Evolutionary conservation across 108 stramenopile species (phyloP).

Genomic region (Cyclotella sp.): DNA sequence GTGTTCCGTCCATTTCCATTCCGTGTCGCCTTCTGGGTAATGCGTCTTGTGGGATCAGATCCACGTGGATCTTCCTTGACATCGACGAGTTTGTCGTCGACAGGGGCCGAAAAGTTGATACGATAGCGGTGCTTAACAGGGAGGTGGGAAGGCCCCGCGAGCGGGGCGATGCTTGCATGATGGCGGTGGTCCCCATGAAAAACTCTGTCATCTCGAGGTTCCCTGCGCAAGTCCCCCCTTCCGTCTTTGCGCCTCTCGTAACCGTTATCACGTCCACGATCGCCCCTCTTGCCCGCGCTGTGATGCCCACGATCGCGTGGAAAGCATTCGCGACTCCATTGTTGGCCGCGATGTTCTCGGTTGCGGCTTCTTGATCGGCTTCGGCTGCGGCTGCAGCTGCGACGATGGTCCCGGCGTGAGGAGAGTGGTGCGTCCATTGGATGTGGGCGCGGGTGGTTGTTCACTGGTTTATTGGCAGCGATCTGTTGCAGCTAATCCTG

Average conservation of each 20-base stretch:
- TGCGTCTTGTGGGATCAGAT: constrained; percentile 57
- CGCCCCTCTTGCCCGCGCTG: neutral
- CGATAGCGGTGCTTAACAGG: constrained; percentile 11
- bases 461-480: neutral
- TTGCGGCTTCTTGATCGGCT: constrained; percentile 17
- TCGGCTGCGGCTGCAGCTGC: neutral
- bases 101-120: constrained; percentile 26
- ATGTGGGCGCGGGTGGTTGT: neutral
- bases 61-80: constrained; percentile 60
- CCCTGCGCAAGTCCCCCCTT: neutral
- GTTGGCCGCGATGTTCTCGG: neutral
- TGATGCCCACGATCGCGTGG: constrained; percentile 7
- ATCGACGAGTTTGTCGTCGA: constrained; percentile 37
- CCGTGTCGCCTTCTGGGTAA: constrained; percentile 56
- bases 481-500: too few relatives aligned
- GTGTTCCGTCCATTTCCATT: constrained; percentile 66
- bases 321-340: too few relatives aligned
- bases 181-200: neutral
- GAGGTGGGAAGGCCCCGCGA: constrained; percentile 11
- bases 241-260: neutral
- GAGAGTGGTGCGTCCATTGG: constrained; percentile 30
- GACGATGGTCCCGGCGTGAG: constrained; percentile 3
- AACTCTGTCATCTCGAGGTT: neutral
- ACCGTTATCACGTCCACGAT: neutral
- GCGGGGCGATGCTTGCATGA: neutral